Conservation (phyloP, 768 basidiomycete genomes). For the Hygrocybe coccinea region DNA sequence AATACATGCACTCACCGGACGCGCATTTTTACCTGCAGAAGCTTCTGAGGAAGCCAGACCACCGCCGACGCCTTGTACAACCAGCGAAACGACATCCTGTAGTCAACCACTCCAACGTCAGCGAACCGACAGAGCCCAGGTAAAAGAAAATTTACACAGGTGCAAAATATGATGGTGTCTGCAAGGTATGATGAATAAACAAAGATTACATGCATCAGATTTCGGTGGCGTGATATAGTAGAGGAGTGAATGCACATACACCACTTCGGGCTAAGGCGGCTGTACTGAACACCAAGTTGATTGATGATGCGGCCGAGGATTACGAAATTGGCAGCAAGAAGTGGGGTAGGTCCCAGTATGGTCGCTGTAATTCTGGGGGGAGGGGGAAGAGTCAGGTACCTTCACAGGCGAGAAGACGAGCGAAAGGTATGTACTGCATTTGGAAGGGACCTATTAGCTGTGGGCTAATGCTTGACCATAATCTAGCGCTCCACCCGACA, state of each 20-base stretch:
- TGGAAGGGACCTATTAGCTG: conserved; percentile 25
- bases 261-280: conserved; percentile 40
- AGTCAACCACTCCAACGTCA: background rate
- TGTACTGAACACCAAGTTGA: conserved; percentile 44
- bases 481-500: conserved; percentile 50
- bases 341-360: conserved; percentile 52
- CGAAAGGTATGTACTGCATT: conserved; percentile 37
- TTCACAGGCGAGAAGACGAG: background rate
- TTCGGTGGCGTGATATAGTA: background rate
- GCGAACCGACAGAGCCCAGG: background rate
- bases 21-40: conserved; percentile 2
- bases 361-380: conserved; percentile 36
- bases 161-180: conserved; percentile 40
- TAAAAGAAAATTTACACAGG: conserved; percentile 25
- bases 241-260: conserved; percentile 34
- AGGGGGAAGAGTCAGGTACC: background rate
- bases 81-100: conserved; percentile 53
- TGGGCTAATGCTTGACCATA: conserved; percentile 44
- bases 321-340: conserved; percentile 54
- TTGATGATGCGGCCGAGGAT: conserved; percentile 46
- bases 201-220: conserved; percentile 18
- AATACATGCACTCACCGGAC: conserved; percentile 5
- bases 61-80: conserved; percentile 64
- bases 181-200: conserved; percentile 3
- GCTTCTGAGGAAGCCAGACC: conserved; percentile 40